A percentile compares a stretch with the other conserved stretches of the same genome.
Evolutionary conservation across 129 eudicot species (phyloP).

Genomic region (Calendula officinalis): DNA sequence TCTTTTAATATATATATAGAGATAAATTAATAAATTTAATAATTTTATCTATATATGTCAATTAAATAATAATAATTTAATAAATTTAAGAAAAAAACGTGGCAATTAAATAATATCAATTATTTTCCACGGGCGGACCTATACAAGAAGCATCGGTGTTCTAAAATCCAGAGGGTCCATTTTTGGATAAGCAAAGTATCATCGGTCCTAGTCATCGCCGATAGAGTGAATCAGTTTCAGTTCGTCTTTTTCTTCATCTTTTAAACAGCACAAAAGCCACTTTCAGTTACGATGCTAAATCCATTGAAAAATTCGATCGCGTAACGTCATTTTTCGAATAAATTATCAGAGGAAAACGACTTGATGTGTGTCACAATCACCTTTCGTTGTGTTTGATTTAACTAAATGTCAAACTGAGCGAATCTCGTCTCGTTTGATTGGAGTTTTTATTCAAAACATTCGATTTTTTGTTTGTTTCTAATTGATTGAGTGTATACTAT

Average conservation of each 20-base stretch:
- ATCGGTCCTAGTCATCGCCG: no score
- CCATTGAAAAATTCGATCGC: not conserved
- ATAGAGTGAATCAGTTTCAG: not conserved
- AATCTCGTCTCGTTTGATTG: not conserved
- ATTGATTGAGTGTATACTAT: not conserved
- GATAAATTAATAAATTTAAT: no score
- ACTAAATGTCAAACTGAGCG: slow-evolving; percentile 10
- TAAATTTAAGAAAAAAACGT: not conserved
- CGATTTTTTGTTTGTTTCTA: slow-evolving; percentile 19
- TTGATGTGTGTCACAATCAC: slow-evolving; percentile 13
- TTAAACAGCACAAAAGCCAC: slow-evolving; percentile 3
- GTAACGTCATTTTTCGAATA: slow-evolving; percentile 4
- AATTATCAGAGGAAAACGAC: slow-evolving; percentile 16
- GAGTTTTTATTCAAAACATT: slow-evolving; percentile 15
- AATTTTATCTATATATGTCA: no score
- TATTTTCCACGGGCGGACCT: not conserved
- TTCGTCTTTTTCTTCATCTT: slow-evolving; percentile 25
- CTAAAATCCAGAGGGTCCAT: not conserved
- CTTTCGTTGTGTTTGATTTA: not conserved
- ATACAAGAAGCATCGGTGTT: not conserved
- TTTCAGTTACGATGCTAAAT: not conserved
- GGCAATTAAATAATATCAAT: not conserved
- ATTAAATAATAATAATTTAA: no score
- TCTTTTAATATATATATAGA: no score
- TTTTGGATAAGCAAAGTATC: slow-evolving; percentile 20